Conservation (phyloP, 192 early-diverging fungal genomes). For the Endogone sp. region DNA sequence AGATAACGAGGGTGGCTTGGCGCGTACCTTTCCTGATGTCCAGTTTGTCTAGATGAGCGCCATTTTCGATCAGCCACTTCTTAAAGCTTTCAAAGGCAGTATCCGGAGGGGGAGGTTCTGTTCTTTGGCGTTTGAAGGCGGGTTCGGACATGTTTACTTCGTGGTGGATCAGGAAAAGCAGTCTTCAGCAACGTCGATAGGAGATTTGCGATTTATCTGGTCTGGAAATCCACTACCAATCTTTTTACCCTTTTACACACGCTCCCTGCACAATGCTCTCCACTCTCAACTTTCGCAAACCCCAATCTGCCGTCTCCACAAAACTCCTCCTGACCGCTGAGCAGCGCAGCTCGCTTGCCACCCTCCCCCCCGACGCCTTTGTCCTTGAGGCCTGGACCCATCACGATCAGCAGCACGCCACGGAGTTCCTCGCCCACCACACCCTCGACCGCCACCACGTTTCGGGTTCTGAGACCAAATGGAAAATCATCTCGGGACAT, state of each 20-base stretch:
- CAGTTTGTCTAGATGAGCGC: conserved; percentile 27
- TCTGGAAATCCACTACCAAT: too few species aligned
- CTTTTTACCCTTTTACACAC: neutral
- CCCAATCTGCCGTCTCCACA: neutral
- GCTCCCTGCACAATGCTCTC: neutral
- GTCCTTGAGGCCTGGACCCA: neutral
- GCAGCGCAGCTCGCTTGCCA: neutral
- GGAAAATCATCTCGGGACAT: neutral
- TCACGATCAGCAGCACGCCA: neutral
- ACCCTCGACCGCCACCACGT: neutral
- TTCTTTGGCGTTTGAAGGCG: neutral
- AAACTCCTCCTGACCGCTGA: neutral
- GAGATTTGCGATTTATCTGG: neutral
- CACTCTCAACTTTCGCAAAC: neutral
- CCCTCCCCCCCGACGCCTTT: neutral
- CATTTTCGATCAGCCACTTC: conserved; percentile 38
- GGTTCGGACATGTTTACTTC: neutral
- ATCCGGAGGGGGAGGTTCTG: neutral
- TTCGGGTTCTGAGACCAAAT: neutral
- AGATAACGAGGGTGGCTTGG: neutral
- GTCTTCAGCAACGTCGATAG: neutral
- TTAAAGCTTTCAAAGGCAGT: neutral
- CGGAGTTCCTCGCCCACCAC: neutral
- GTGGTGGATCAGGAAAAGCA: neutral
- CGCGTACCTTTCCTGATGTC: conserved; percentile 21